Conservation (phyloP, 129 eudicot species). For the Helianthus annuus region HanXRQr2.0-SUNRISE NC_035445.2:170687229-170687728, state of each 20-base stretch:
- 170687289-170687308: neutral
- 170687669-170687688: neutral
- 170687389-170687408: neutral
- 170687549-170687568: constrained; percentile 16
- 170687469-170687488: no score
- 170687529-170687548: neutral
- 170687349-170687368: constrained; percentile 36
- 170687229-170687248: constrained; percentile 16
- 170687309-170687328: constrained; percentile 24
- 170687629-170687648: neutral
- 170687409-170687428: neutral
- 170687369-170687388: constrained; percentile 31
- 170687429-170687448: constrained; percentile 1
- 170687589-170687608: neutral
- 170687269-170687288: constrained; percentile 31
- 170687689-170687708: constrained; percentile 6
- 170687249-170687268: constrained; percentile 32
- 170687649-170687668: neutral
- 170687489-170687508: neutral
- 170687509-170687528: neutral
- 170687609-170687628: constrained; percentile 1
- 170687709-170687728: neutral
- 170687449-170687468: neutral
- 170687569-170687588: neutral
- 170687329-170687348: constrained; percentile 29